Conservation (phyloP, 805 yeast species). For the Schizosaccharomyces japonicus region DNA sequence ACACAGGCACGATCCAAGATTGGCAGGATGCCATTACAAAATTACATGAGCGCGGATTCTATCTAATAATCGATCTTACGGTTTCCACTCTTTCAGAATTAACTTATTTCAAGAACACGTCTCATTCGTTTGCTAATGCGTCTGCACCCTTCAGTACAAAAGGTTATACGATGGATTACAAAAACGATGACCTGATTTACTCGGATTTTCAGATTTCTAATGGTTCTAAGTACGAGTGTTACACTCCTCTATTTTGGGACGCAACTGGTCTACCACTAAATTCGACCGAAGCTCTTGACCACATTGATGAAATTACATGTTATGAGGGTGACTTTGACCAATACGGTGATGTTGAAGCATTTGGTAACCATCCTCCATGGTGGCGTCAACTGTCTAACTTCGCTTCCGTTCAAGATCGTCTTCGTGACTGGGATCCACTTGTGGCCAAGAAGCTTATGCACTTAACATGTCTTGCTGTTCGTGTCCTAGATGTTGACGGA, state of each 20-base stretch:
- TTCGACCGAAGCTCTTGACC: neutral
- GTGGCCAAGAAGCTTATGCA: neutral
- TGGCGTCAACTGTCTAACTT: constrained; percentile 2
- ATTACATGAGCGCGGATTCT: neutral
- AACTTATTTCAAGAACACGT: neutral
- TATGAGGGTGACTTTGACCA: constrained; percentile 2
- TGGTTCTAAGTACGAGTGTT: neutral
- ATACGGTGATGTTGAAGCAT: constrained; percentile 3
- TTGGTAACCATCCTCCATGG: constrained; percentile 4
- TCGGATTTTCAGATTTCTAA: neutral
- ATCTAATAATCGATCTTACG: neutral
- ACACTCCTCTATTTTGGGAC: constrained; percentile 1
- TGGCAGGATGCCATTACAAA: constrained; percentile 1
- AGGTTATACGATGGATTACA: neutral
- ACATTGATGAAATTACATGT: neutral
- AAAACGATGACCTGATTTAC: neutral
- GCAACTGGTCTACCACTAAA: neutral
- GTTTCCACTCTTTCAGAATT: neutral
- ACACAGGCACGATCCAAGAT: neutral
- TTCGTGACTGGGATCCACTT: constrained; percentile 1
- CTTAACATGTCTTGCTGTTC: neutral
- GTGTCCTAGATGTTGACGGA: constrained; percentile 3
- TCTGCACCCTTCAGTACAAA: constrained; percentile 1
- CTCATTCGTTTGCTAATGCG: neutral
- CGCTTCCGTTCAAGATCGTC: constrained; percentile 4